Evolutionary conservation across 306 rosid species (phyloP), one percentile per base, ranked within the genome.

Genomic region (Lablab purpureus): DNA sequence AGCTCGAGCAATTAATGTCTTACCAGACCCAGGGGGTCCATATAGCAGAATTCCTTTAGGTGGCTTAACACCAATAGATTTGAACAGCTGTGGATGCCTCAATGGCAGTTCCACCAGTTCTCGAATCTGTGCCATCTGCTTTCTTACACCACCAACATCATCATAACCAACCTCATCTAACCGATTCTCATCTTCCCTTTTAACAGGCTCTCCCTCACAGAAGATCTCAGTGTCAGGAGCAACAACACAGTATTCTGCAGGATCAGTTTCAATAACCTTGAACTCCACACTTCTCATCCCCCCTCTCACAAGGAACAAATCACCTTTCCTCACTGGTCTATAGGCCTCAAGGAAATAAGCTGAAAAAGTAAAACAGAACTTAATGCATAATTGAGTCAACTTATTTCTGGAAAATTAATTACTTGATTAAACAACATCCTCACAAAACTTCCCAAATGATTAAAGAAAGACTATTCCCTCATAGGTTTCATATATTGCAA

Each of bases 231-330:
- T 95, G 90, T 95, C 98, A 0, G 97, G 99, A 59, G 99, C 98
- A 50, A 95, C 99, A 80, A 95, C 96, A 85, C 98, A 95, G 79
- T 93, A 93, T 89, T 95, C 99, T 28, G 90, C 34, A 19, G 96
- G 99, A 23, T 95, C 99, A 1, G 96, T 92, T 87, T 95, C 98
- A 83, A 95, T 89, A 83, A 95, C 96, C 93, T 95, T 95, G 86
- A 95, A 95, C 73, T 95, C 99, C n/a, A 95, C 90, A 81, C 97
- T 93, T 87, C 98, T 86, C 98, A 95, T 95, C 52, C 98, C 99
- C n/a, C 99, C 97, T 88, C 98, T 88, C 54, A 95, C 97, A 69
- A 95, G 99, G 85, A 95, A 95, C 77, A 92, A 50, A 58, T 95
- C 98, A 23, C 98, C 99, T 81, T 95, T 95, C 80, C 98, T 92